Evolutionary conservation across 495 filamentous ascomycete genomes (phyloP), one percentile per base, ranked within the genome.

Genomic region (Poronia punctata): DNA sequence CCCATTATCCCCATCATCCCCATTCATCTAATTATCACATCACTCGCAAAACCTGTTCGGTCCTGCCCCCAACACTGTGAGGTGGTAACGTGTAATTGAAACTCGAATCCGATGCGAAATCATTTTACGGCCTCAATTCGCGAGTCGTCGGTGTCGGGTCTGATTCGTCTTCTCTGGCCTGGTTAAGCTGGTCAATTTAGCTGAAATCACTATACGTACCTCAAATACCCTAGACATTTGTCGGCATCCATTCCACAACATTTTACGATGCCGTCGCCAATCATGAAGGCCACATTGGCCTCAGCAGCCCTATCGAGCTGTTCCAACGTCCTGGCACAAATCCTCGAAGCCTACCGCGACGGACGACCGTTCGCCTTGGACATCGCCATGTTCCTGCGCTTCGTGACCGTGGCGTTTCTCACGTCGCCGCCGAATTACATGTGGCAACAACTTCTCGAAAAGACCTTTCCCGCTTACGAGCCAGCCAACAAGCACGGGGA

Each of bases 401-500:
- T 60, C 27, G 54, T 60, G 10, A 40, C 46, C 39, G 38, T 60
- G 3, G 41, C 57, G 22, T 50, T 60, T 22, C 27, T 60, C 10
- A 52, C 49, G 5, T 44, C 57, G 3, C 57, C 57, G 9, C 57
- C 57, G 11, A 60, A 60, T 28, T 60, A 57, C 36, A 50, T 54
- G 41, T 60, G 53, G 50, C 57, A 60, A 36, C 50, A 57, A 35
- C 25, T 50, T 2, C 57, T 60, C 38, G 57, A 60, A 34, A 50
- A 51, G 21, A 54, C 40, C 7, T 60, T 57, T 41, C 57, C 57
- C 12, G 54, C 57, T 8, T 60, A 60, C 35, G 50, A 57, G 23
- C 50, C 50, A 28, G 24, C 27, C 30, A 3, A 21, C 46, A 2
- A 21, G 25, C 15, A 27, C 27, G 17, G 35, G 25, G 10, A n/a